Evolutionary conservation across 495 filamentous ascomycete species (phyloP), one percentile per base, ranked within the genome.

Genomic region (Pseudotulostoma volvatum): DNA sequence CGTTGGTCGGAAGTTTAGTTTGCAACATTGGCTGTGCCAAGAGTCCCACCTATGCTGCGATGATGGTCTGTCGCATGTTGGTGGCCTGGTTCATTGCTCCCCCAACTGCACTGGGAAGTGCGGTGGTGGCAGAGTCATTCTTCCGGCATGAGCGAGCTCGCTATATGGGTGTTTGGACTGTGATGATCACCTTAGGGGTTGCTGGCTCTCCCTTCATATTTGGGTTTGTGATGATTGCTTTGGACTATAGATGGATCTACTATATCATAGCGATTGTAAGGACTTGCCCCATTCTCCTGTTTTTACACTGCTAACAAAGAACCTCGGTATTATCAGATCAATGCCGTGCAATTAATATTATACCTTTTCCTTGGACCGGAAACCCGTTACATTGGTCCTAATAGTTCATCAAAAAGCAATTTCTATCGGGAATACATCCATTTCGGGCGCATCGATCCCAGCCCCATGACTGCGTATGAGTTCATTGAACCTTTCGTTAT

Each of bases 291-390:
- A 43, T 3, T 53, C 55, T 8, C 56, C 58, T 0, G 45, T 62
- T 14, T 51, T 61, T 0, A 52, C 49, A 0, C 9, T 18, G 21
- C 28, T 33, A 33, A 25, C n/a, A n/a, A n/a, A n/a, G n/a, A n/a
- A n/a, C n/a, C n/a, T 31, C 2, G 11, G 13, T 25, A 55, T 44
- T 9, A 43, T 57, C 31, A 71, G 63, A 68, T 63, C 44, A 74
- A 73, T 40, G 67, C 55, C 18, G 59, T 50, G 18, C 70, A 74
- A 39, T 62, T 73, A 34, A 53, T 74, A 37, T 40, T 68, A 23
- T 74, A 66, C 37, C 38, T 73, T 20, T 64, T 73, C 58, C 52
- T 74, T n/a, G 64, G 67, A 19, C 64, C 68, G 0, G 71, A 76
- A 47, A 69, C 71, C 9, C 67, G 61, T 32, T 73, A 70, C 44